Conservation (phyloP, 371 early-diverging fungal genomes). For the Dinochytrium kinnereticum region DNA sequence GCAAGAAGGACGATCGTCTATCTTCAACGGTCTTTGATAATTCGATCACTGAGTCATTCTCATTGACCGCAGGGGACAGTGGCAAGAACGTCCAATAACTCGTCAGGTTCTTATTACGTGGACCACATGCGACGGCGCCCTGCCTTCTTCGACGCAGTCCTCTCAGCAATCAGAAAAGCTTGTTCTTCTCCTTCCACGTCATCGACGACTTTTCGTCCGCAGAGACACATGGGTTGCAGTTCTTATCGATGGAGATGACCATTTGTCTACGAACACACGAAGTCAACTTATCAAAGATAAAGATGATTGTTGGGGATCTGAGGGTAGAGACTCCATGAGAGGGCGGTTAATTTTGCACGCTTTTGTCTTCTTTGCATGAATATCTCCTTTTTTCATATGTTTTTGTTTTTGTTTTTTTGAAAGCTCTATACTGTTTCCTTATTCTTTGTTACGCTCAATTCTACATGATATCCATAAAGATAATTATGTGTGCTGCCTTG, state of each 20-base stretch:
- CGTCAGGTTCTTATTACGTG: slow-evolving; percentile 10
- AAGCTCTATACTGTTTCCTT: too few relatives aligned
- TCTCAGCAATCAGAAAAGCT: not conserved
- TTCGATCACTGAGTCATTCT: slow-evolving; percentile 17
- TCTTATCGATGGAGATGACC: slow-evolving; percentile 42
- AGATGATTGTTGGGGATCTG: slow-evolving; percentile 18
- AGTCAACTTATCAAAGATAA: not conserved
- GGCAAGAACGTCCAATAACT: not conserved
- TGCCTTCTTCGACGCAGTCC: slow-evolving; percentile 38
- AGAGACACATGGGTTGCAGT: slow-evolving; percentile 34
- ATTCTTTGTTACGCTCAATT: too few relatives aligned
- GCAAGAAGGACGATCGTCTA: slow-evolving; percentile 29
- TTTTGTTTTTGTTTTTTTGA: too few relatives aligned
- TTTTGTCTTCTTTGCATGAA: not conserved
- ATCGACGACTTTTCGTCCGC: not conserved
- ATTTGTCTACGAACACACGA: not conserved
- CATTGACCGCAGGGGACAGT: not conserved
- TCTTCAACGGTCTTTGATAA: slow-evolving; percentile 29
- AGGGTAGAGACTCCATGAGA: slow-evolving; percentile 24
- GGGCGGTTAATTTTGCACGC: too few relatives aligned
- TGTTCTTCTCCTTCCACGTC: not conserved
- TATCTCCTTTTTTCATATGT: not conserved
- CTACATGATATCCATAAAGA: too few relatives aligned
- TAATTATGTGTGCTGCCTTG: too few relatives aligned
- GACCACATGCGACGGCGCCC: slow-evolving; percentile 27